Evolutionary conservation across 495 filamentous ascomycete genomes (phyloP), one percentile per base, ranked within the genome.

Genomic region (Neurospora sp.): DNA sequence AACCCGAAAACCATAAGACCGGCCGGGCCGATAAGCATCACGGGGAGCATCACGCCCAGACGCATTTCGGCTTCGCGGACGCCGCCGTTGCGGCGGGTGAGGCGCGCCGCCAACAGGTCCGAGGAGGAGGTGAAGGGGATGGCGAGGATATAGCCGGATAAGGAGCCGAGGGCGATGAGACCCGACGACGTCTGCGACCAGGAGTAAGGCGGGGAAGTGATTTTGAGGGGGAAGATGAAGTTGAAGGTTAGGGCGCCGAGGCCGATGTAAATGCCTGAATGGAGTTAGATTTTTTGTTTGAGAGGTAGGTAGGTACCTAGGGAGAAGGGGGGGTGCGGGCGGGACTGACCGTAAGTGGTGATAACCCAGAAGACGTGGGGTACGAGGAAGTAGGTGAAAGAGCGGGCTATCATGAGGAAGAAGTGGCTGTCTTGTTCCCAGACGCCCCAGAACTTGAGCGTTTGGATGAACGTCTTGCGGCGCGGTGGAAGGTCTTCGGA

Each of bases 11-110:
- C 75, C 70, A 90, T 80, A 7, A 88, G 82, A 0, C 87, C 88
- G 1, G 82, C 83, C 4, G 88, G 87, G 0, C 85, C 84, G 69
- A 89, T 81, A 1, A 89, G 72, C 82, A 88, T 85, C 1, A 84
- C 83, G 44, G 85, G 83, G 27, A 89, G 80, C 72, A 90, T 81
- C 18, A 86, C 87, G 5, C 86, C 85, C 3, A 90, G 81, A 2
- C 88, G 86, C 87, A 90, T 89, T 77, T 90, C 88, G 45, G 88
- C 85, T 77, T 90, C 88, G 70, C 88, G 87, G 75, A 89, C 85
- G 65, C 83, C 82, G 72, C 82, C 78, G 80, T 90, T 90, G 38
- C 82, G 80, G 40, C 83, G 84, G 1, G 87, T 89, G 2, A 86
- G 83, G 76, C 83, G 81, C 22, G 88, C 88, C 4, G 87, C 88